These are phyloP conservation scores for Talaromyces piceae DNA, from an alignment of 2,329 filamentous ascomycete species.

Conservation along the genomic window DNA sequence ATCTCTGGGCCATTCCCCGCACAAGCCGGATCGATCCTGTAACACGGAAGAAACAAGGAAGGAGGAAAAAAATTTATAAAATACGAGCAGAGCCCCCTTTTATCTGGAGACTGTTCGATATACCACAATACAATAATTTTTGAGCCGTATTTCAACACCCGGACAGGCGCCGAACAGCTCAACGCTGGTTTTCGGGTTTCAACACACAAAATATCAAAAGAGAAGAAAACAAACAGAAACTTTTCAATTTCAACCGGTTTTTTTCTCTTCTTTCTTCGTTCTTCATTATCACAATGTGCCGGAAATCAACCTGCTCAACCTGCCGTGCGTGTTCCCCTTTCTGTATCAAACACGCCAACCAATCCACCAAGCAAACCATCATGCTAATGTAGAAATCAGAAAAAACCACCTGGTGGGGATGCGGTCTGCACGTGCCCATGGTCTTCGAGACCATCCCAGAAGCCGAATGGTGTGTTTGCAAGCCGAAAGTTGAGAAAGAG, in stretches of 20 bases:
- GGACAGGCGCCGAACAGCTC: neutral
- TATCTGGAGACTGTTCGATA: neutral
- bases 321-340: conserved; percentile 12
- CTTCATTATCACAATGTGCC: conserved; percentile 12
- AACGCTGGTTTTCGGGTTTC: neutral
- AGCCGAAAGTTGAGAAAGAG: conserved; percentile 10
- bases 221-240: no score
- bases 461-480: conserved; percentile 12
- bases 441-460: conserved; percentile 13
- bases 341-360: neutral
- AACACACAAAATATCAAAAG: no score
- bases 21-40: neutral
- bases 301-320: conserved; percentile 13
- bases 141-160: neutral
- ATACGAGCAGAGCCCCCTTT: neutral
- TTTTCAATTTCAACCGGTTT: neutral
- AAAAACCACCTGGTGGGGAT: conserved; percentile 15
- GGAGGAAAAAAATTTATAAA: neutral
- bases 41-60: no score
- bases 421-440: conserved; percentile 13
- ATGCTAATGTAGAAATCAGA: conserved; percentile 4
- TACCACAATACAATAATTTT: neutral
- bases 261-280: neutral
- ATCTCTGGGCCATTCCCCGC: neutral
- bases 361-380: neutral